Base-by-base conservation (phyloP, 805 yeast species). In the Jamesozyma spencerorum region DNA sequence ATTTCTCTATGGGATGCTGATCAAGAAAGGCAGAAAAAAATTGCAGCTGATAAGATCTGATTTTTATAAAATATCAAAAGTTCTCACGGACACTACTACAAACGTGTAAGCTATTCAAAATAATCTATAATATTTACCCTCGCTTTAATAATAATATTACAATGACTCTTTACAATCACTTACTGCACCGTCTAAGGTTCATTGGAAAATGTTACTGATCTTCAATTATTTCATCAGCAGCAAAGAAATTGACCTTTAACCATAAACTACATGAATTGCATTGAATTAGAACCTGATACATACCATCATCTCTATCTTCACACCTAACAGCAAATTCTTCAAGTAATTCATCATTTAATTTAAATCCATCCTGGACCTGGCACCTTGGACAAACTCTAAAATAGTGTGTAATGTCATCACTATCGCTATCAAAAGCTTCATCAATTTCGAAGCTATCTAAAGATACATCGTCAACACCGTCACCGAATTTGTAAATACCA, bases 241-340 rank as follows among this genome's bases (percentile, higher is more conserved):
- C 41, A 47, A 77, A 87, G 48, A 68, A 75, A 53, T 69, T 71
- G 2, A 90, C 87, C 38, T 77, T 76, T 19, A 90, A 61, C 95
- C 96, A 90, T 24, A 87, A 57, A 57, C 94, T 84, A 58, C 97
- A 90, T 26, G 83, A 78, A 11, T 64, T 56, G 57, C 97, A 90
- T 53, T 88, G 95, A 0, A 85, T 76, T 18, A 85, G 68, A 1
- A 88, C 70, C 47, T 81, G 82, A 47, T 68, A 80, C 13, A 76
- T 79, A 28, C 68, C 71, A 0, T 68, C 38, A 13, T 41, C 32
- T 17, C 51, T 54, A 27, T 65, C 63, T 2, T 57, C 48, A 17
- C 43, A 32, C 20, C 17, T 39, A 0, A 72, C 68, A 0, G 77
- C 81, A 40, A 68, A 69, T 4, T 69, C 64, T 14, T 63, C 77